These are phyloP conservation scores for Craterostigma plantagineum DNA, from an alignment of 257 asterid species.

Conservation along the genomic window DNA sequence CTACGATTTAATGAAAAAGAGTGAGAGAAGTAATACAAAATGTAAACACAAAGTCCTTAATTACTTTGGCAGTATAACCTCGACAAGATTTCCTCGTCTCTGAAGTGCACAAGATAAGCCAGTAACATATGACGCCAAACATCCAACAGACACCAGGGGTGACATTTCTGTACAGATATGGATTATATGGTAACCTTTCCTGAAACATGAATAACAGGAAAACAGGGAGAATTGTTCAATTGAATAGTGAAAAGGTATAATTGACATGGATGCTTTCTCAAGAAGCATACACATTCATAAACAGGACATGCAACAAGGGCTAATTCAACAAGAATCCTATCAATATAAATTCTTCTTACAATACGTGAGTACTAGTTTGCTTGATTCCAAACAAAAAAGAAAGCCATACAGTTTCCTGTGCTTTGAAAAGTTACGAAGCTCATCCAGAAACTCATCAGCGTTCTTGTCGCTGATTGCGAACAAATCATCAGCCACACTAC, in stretches of 20 bases:
- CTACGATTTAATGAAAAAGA: background rate
- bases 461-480: conserved; percentile 20
- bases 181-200: conserved; percentile 50
- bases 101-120: conserved; percentile 60
- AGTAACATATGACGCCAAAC: conserved; percentile 58
- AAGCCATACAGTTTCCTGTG: conserved; percentile 29
- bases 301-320: no score
- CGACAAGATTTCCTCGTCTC: conserved; percentile 63
- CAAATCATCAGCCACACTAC: conserved; percentile 27
- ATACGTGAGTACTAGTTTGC: background rate
- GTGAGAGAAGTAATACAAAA: background rate
- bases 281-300: no score
- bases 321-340: background rate
- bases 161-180: conserved; percentile 86
- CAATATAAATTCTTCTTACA: no score
- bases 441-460: conserved; percentile 45
- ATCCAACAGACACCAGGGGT: conserved; percentile 59
- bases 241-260: conserved; percentile 7
- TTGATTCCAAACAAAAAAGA: background rate
- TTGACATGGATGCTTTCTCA: background rate
- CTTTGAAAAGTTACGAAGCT: conserved; percentile 33
- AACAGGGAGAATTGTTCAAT: background rate
- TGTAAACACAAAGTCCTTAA: conserved; percentile 14
- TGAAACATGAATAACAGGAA: conserved; percentile 16
- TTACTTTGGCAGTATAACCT: conserved; percentile 88